Evolutionary conservation across 2,329 filamentous ascomycete genomes (phyloP), one percentile per base, ranked within the genome.

Genomic region (Penicillium sp.): DNA sequence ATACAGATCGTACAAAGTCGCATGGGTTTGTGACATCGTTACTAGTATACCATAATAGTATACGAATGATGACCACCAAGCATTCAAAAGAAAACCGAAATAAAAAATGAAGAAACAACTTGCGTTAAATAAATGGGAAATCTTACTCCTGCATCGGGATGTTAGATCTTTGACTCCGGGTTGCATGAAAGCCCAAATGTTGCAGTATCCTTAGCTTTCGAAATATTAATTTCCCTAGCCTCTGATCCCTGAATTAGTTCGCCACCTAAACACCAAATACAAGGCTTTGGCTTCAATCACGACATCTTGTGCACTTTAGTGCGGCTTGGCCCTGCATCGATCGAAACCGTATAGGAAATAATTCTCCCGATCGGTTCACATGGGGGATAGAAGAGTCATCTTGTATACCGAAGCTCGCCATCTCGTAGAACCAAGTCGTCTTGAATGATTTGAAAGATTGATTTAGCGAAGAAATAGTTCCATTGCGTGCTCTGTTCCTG

Each of bases 401-500:
- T 17, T 10, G n/a, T 40, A 26, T 40, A 27, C 2, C 3, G 33
- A 37, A 34, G 41, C 43, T 55, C 50, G 56, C 47, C 50, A 55
- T 59, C 24, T 46, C 18, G 36, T 40, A 55, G 45, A 56, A 48
- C 37, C 49, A 43, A 37, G 6, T 48, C 51, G 49, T 30, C 51
- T 52, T 57, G 37, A 36, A 26, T 33, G 17, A 53, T 48, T 51
- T 43, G 39, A 39, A 41, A 49, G 42, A 29, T 27, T 21, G 21
- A 13, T 21, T 42, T 15, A 30, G 15, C 18, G 29, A 40, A 21
- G 36, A 43, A 30, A 10, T 27, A 17, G 3, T 8, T n/a, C 17
- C 26, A 43, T 61, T 49, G 58, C 56, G 58, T 61, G 58, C 54
- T 54, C 26, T 18, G 3, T 37, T 49, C 32, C 27, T 41, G 26